A percentile compares a stretch with the other conserved stretches of the same genome.
Evolutionary conservation across 305 asterid genomes (phyloP).

Genomic region (Fraxinus paxiana): DNA sequence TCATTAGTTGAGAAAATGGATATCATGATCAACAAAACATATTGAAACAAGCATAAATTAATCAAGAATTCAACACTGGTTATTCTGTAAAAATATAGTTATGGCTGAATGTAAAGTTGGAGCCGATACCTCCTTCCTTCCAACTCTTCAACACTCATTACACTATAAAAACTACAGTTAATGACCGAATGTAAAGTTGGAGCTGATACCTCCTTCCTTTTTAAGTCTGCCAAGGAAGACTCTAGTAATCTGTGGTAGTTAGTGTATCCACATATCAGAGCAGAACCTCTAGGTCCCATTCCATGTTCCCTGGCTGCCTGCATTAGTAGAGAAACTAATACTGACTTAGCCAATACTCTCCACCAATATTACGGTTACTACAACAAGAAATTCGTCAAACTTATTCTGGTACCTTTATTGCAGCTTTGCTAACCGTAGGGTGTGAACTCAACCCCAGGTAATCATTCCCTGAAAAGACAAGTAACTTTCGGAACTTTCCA

Average conservation of each 20-base stretch:
- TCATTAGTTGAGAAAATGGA: slow-evolving; percentile 2
- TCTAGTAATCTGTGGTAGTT: slow-evolving; percentile 81
- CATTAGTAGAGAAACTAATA: slow-evolving; percentile 16
- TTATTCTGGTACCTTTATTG: slow-evolving; percentile 46
- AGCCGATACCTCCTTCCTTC: background rate
- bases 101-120: background rate
- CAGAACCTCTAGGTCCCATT: slow-evolving; percentile 98
- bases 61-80: background rate
- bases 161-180: background rate
- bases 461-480: slow-evolving; percentile 90
- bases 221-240: slow-evolving; percentile 68
- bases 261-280: slow-evolving; percentile 89
- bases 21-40: background rate
- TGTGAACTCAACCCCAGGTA: slow-evolving; percentile 90
- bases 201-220: slow-evolving; percentile 73
- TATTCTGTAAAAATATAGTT: background rate
- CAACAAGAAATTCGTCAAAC: slow-evolving; percentile 4
- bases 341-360: background rate
- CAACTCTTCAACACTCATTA: background rate
- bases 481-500: slow-evolving; percentile 56
- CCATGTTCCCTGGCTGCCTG: slow-evolving; percentile 88
- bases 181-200: background rate
- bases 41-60: background rate
- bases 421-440: slow-evolving; percentile 76
- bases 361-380: background rate